Evolutionary conservation across 331 rosid genomes (phyloP).

Genomic region (Pyrus hybrid): DNA sequence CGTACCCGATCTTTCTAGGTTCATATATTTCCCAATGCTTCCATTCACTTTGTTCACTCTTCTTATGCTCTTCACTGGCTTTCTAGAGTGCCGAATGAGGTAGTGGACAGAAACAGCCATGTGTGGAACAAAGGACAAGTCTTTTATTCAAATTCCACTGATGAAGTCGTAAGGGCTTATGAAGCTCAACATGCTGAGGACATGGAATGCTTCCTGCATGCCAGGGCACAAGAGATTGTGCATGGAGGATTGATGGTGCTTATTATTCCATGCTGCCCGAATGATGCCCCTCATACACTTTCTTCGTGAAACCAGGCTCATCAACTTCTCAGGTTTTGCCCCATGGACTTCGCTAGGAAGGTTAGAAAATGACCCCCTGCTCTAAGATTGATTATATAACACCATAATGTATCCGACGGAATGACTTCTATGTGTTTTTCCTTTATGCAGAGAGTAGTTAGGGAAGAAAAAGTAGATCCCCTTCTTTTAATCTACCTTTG

Average conservation of each 20-base stretch:
- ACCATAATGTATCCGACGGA: not conserved
- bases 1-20: conserved; percentile 3
- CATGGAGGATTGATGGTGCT: conserved; percentile 3
- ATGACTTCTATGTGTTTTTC: not conserved
- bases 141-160: not conserved
- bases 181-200: conserved; percentile 2
- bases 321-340: not conserved
- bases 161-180: not conserved
- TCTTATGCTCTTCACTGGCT: not conserved
- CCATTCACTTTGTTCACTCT: not conserved
- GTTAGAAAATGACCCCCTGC: not conserved
- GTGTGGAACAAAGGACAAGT: conserved; percentile 4
- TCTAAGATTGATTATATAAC: not conserved
- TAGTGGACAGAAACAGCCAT: not conserved
- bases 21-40: not conserved
- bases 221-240: conserved; percentile 7
- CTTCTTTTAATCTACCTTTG: not conserved
- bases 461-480: not conserved
- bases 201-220: not conserved
- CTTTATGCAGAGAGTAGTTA: not conserved
- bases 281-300: not conserved
- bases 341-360: not conserved
- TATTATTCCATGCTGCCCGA: not conserved
- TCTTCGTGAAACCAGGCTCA: not conserved
- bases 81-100: not conserved